These are phyloP conservation scores for Amauroascus verrucosus DNA, from an alignment of 2,329 filamentous ascomycete species.

Conservation along the genomic window DNA sequence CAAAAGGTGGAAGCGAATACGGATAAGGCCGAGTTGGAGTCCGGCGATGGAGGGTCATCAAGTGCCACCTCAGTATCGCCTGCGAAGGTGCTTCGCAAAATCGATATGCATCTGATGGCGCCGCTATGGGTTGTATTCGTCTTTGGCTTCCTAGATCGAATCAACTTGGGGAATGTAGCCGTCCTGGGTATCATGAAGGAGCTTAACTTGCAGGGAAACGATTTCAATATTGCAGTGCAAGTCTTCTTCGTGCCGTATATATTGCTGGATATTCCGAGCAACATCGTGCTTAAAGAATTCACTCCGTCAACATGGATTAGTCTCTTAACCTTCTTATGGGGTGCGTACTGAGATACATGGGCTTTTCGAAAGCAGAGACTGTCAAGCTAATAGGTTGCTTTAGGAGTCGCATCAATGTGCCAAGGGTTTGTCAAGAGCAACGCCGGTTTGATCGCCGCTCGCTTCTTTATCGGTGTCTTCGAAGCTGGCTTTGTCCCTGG, in stretches of 20 bases:
- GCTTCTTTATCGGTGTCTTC: conserved; percentile 44
- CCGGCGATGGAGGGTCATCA: background rate
- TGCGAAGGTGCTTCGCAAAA: conserved; percentile 17
- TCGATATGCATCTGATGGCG: conserved; percentile 20
- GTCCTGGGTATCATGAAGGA: conserved; percentile 19
- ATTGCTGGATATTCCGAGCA: conserved; percentile 23
- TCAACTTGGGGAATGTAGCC: conserved; percentile 19
- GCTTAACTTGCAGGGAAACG: conserved; percentile 19
- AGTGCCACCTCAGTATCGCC: background rate
- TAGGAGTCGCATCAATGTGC: conserved; percentile 40
- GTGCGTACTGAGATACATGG: no score
- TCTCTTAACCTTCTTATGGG: conserved; percentile 20
- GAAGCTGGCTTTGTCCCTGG: conserved; percentile 47
- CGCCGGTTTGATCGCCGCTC: conserved; percentile 38
- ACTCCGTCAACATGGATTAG: conserved; percentile 21
- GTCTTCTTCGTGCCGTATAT: conserved; percentile 26
- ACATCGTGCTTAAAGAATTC: conserved; percentile 23
- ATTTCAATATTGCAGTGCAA: conserved; percentile 32
- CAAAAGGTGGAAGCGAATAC: background rate
- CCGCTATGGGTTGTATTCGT: conserved; percentile 19
- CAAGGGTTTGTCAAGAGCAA: conserved; percentile 42
- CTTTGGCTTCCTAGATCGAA: conserved; percentile 20
- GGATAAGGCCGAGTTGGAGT: conserved; percentile 8
- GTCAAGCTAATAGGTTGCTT: background rate
- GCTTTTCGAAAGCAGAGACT: background rate